These are phyloP conservation scores for Penicillium occitanis DNA, from an alignment of 2,329 filamentous ascomycete genomes.

Conservation along the genomic window DNA sequence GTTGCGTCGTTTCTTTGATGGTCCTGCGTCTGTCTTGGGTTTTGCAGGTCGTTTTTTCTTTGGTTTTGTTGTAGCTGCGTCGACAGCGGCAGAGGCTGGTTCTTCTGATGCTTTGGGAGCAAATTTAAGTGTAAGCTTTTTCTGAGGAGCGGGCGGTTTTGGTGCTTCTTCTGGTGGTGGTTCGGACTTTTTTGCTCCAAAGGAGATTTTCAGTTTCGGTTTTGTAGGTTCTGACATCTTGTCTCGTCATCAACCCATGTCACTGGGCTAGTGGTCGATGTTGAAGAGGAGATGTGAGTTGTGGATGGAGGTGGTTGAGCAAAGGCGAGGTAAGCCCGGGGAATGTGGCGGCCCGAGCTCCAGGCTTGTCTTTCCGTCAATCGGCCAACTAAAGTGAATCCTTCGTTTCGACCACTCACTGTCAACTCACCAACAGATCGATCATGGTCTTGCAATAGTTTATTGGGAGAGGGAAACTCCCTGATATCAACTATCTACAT, in stretches of 20 bases:
- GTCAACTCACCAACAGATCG: not conserved
- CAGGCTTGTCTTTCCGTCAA: not conserved
- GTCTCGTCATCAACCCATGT: slow-evolving; percentile 25
- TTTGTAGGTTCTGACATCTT: slow-evolving; percentile 40
- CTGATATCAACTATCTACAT: not conserved
- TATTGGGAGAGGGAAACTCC: slow-evolving; percentile 16
- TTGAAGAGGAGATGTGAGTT: slow-evolving; percentile 1
- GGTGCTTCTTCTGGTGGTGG: slow-evolving; percentile 26
- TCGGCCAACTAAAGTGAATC: not conserved
- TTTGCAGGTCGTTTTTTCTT: slow-evolving; percentile 37
- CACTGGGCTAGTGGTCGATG: not conserved
- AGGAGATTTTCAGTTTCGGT: slow-evolving; percentile 43
- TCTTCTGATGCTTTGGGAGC: slow-evolving; percentile 33
- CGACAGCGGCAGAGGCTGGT: slow-evolving; percentile 23
- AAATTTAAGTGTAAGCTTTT: slow-evolving; percentile 46
- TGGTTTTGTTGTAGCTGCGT: slow-evolving; percentile 25
- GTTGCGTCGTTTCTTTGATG: slow-evolving; percentile 41
- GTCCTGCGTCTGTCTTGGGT: slow-evolving; percentile 14
- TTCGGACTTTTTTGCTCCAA: slow-evolving; percentile 36
- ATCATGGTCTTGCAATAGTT: slow-evolving; percentile 19
- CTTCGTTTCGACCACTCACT: not conserved
- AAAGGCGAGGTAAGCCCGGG: not conserved
- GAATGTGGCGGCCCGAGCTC: slow-evolving; percentile 21
- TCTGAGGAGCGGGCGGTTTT: slow-evolving; percentile 31
- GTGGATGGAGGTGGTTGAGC: not conserved